Conservation (phyloP, 148 eudicot genomes). For the Vaccinium myrtillus region DNA sequence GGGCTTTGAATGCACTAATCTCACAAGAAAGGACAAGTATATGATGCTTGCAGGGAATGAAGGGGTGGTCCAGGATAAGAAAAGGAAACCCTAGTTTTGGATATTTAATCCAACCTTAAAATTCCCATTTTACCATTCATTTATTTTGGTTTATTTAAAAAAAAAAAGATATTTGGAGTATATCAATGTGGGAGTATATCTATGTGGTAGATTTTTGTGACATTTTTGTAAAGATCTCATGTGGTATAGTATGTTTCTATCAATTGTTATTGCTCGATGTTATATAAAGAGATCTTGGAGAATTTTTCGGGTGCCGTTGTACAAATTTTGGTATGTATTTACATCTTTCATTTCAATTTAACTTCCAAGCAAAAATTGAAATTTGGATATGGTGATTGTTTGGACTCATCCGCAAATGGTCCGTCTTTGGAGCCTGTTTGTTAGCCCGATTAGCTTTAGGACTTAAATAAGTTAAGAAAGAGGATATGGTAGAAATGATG, state of each 20-base stretch:
- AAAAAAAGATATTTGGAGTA: too few species aligned
- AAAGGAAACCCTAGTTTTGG: neutral
- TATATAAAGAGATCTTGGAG: neutral
- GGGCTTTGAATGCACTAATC: constrained; percentile 69
- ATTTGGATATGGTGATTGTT: too few species aligned
- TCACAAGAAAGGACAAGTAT: constrained; percentile 81
- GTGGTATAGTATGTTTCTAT: neutral
- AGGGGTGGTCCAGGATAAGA: constrained; percentile 40
- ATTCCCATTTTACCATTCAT: constrained; percentile 9
- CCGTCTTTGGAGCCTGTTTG: too few species aligned
- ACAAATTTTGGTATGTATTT: neutral
- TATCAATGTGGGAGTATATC: neutral
- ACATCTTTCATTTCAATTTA: neutral
- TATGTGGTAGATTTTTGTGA: neutral
- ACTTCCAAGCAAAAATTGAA: neutral
- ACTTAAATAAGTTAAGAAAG: too few species aligned
- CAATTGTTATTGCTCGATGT: neutral
- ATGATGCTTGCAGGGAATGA: constrained; percentile 86
- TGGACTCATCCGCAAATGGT: too few species aligned
- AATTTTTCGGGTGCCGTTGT: neutral
- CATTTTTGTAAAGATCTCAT: neutral
- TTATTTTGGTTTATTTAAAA: neutral
- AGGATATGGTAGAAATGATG: too few species aligned
- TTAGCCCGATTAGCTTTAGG: too few species aligned
- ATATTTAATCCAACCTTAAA: neutral